Evolutionary conservation across 2,329 filamentous ascomycete genomes (phyloP).

Genomic region (Pseudogymnoascus sp.): DNA sequence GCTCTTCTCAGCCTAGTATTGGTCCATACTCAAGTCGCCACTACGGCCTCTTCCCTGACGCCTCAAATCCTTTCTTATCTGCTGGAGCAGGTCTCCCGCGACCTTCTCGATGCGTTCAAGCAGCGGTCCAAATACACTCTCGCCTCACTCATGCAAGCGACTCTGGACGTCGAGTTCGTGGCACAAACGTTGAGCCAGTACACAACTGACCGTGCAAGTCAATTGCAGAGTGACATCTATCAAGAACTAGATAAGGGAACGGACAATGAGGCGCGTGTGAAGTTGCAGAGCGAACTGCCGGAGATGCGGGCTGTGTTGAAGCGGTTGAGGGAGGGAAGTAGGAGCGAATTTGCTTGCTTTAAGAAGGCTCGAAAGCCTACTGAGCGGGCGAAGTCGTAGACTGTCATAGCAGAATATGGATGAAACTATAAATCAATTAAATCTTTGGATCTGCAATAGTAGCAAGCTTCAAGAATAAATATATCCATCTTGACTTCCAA

Average conservation of each 20-base stretch:
- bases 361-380: slow-evolving; percentile 40
- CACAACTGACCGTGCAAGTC: slow-evolving; percentile 71
- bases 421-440: not conserved
- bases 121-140: slow-evolving; percentile 61
- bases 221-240: slow-evolving; percentile 85
- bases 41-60: slow-evolving; percentile 68
- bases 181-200: slow-evolving; percentile 88
- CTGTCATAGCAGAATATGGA: not conserved
- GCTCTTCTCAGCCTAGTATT: slow-evolving; percentile 78
- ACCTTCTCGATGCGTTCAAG: slow-evolving; percentile 76
- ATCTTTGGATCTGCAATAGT: not conserved
- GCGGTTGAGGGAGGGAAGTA: slow-evolving; percentile 69
- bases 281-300: slow-evolving; percentile 77
- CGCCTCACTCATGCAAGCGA: slow-evolving; percentile 87
- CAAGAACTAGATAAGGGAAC: slow-evolving; percentile 82
- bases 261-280: slow-evolving; percentile 72
- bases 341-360: slow-evolving; percentile 83
- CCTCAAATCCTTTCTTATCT: slow-evolving; percentile 76
- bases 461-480: too few relatives aligned
- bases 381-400: not conserved
- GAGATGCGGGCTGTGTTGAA: slow-evolving; percentile 86
- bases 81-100: slow-evolving; percentile 69
- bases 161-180: slow-evolving; percentile 92
- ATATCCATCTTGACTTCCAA: too few relatives aligned
- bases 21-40: slow-evolving; percentile 82